Base-by-base conservation (phyloP, 305 asterid genomes). In the Petunia hybrid region DNA sequence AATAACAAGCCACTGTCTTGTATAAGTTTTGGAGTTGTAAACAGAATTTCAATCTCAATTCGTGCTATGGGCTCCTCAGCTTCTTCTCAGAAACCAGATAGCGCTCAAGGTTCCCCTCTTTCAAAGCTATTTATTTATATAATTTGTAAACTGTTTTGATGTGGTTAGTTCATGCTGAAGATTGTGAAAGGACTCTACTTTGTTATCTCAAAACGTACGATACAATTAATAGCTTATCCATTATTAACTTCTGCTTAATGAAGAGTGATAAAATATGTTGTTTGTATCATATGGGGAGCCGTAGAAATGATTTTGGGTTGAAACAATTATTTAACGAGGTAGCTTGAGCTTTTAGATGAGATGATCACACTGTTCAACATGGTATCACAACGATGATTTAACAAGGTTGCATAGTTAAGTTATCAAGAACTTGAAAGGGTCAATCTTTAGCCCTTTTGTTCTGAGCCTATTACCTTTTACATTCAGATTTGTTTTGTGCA, bases 51-150 rank as follows among this genome's bases (percentile, higher is more conserved):
- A 14, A 66, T 84, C 71, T 74, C 87, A 36, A 86, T 91, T 85
- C 91, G 89, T 77, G 92, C 93, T 10, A 92, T 92, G 98, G 97
- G 97, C n/a, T 90, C 95, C 80, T 89, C 94, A 3, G 85, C 94
- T 83, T 94, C 97, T 81, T 94, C 97, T 57, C 93, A 76, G 57
- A 91, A 90, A 61, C 91, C 91, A 31, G 93, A 89, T 69, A 85
- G 77, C 87, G 42, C 85, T 85, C 97, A 85, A 87, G 95, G 97
- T 92, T 10, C 59, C 57, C 77, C 62, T 80, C 71, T 59, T 70
- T 73, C 51, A 22, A 39, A 36, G 43, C 56, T 74, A 3, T 9
- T 1, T 55, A 60, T 9, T 70, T 60, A n/a, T 69, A 14, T 69
- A 14, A 53, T 5, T 68, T 16, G 60, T 71, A 71, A 6, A 39